Evolutionary conservation across 2,329 filamentous ascomycete genomes (phyloP).

Genomic region (Fusarium fracticaudum): DNA sequence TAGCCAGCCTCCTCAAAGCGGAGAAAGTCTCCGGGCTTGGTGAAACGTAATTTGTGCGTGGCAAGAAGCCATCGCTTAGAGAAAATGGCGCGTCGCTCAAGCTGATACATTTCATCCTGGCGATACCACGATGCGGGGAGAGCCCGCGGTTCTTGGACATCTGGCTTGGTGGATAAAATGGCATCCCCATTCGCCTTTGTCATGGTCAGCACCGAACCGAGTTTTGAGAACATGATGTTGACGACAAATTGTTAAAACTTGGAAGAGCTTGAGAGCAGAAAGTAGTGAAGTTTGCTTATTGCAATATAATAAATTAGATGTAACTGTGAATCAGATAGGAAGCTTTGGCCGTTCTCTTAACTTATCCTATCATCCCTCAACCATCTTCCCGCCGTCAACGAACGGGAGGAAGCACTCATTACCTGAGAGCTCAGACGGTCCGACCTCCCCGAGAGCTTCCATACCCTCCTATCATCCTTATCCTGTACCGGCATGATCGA

Average conservation of each 20-base stretch:
- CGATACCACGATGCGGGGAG: conserved; percentile 11
- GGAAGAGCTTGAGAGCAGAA: background rate
- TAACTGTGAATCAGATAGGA: background rate
- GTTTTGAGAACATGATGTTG: background rate
- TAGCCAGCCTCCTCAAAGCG: conserved; percentile 64
- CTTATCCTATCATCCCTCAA: background rate
- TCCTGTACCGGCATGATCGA: background rate
- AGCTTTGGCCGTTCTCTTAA: background rate
- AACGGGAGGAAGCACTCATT: background rate
- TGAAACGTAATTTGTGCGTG: conserved; percentile 4
- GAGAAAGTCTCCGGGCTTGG: conserved; percentile 41
- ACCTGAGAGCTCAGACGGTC: background rate
- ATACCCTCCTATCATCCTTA: background rate
- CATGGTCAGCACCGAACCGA: background rate
- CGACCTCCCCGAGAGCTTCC: background rate
- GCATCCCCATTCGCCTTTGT: background rate
- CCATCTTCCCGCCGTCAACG: background rate
- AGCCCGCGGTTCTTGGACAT: background rate
- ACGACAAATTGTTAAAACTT: background rate
- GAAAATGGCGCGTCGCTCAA: conserved; percentile 10
- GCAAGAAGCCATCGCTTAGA: conserved; percentile 3
- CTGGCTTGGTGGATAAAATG: background rate
- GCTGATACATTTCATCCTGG: background rate
- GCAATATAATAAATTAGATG: background rate
- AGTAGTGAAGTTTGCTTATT: background rate